Evolutionary conservation across 163 green algal species (phyloP), one percentile per base, ranked within the genome.

Genomic region (Scenedesmus sp.): DNA sequence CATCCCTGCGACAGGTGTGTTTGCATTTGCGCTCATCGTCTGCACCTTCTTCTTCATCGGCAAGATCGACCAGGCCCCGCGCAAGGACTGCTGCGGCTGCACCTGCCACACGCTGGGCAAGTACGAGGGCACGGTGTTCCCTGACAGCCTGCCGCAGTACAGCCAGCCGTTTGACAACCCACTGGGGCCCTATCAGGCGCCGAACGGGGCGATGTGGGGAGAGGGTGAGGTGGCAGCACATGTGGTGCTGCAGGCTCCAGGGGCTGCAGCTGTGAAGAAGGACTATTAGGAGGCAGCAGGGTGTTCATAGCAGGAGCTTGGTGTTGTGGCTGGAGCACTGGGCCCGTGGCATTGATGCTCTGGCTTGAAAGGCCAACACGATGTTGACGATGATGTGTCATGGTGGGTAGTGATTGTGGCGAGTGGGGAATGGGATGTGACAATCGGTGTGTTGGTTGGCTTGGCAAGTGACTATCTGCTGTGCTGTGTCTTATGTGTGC

Each of bases 81-180:
- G 88, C 40, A 85, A 72, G 59, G 88, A 92, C 70, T 89, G 81
- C 65, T 92, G 65, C 79, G 88, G 88, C 65, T 92, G 88, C 88
- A 85, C 88, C 44, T 89, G 81, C 70, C 88, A 92, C 88, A 92
- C 88, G 18, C 9, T 35, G 7, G 37, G 61, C 61, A 87, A 87
- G 53, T 91, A 91, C 72, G 87, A 72, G 16, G 87, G 87, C 53
- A 82, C 78, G 10, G 78, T 87, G 3, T 53, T 80, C 26, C 79
- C 87, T 20, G 86, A 86, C 46, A 53, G 40, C 30, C 53, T 91
- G 79, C 76, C 78, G 15, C 76, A 86, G 79, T 86, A 68, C 59
- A n/a, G 42, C 37, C 78, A 53, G 87, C 35, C 79, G 16, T 81
- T 80, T 51, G 56, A 87, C 40, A 79, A 76, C 7, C 76, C 51